Conservation (phyloP, 257 asterid species). For the Penstemon eatonii region DNA sequence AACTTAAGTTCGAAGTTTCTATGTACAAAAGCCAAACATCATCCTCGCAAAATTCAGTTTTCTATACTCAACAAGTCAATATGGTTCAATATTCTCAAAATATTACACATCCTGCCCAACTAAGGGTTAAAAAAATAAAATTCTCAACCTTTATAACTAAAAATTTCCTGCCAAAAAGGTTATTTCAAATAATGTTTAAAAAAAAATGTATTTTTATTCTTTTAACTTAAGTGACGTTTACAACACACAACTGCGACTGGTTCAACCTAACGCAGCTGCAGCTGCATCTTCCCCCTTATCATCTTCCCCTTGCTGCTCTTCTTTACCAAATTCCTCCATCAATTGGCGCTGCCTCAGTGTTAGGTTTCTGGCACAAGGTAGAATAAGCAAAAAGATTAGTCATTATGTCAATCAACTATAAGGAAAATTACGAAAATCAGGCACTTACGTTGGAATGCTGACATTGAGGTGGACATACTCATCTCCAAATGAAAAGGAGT, state of each 20-base stretch:
- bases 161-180: background rate
- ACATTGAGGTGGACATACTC: conserved; percentile 85
- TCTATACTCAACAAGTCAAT: background rate
- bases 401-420: background rate
- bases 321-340: conserved; percentile 19
- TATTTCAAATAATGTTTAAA: too few relatives aligned
- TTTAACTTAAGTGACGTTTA: too few relatives aligned
- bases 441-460: conserved; percentile 80
- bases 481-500: conserved; percentile 71
- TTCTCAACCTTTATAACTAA: background rate
- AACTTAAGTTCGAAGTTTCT: background rate
- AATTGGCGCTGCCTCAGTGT: conserved; percentile 12
- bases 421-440: background rate
- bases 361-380: conserved; percentile 33
- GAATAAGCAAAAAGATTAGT: conserved; percentile 4
- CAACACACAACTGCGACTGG: too few relatives aligned
- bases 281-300: conserved; percentile 2
- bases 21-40: background rate
- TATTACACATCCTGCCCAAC: background rate
- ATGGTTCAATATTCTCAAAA: background rate
- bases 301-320: conserved; percentile 13
- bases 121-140: background rate
- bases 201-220: background rate
- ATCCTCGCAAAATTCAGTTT: background rate
- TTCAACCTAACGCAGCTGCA: background rate